Evolutionary conservation across 208 protist genomes (phyloP).

Genomic region (Wallacemonas sp.): DNA sequence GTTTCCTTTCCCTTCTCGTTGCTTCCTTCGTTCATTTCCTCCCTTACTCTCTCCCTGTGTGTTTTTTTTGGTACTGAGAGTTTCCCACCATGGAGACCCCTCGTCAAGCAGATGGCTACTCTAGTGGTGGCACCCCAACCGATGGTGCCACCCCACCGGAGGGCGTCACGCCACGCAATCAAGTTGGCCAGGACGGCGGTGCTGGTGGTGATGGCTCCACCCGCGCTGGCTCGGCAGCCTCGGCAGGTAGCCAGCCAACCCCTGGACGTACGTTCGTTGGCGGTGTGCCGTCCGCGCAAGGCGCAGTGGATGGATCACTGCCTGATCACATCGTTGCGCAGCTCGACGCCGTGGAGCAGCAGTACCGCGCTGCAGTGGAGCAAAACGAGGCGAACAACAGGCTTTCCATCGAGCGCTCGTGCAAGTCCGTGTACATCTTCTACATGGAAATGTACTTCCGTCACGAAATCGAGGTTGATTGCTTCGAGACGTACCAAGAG

Average conservation of each 20-base stretch:
- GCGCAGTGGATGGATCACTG: neutral
- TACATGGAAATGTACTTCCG: slow-evolving; percentile 26
- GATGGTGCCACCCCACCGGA: slow-evolving; percentile 7
- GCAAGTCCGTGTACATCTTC: neutral
- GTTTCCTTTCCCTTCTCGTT: neutral
- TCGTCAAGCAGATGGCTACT: neutral
- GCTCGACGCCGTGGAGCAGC: neutral
- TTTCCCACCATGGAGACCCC: slow-evolving; percentile 5
- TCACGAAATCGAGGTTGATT: slow-evolving; percentile 34
- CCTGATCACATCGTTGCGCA: slow-evolving; percentile 1
- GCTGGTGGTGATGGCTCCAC: neutral
- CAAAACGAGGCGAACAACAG: slow-evolving; percentile 5
- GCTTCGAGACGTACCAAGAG: slow-evolving; percentile 28
- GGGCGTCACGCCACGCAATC: neutral
- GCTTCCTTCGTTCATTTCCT: neutral
- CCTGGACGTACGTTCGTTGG: neutral
- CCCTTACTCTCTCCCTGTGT: too few relatives aligned
- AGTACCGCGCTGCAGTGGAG: slow-evolving; percentile 7
- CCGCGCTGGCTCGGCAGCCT: neutral
- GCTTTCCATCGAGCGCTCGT: neutral
- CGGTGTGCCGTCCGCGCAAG: neutral
- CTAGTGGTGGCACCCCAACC: slow-evolving; percentile 2
- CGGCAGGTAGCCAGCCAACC: neutral
- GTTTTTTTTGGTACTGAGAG: too few relatives aligned
- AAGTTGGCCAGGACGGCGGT: neutral